These are phyloP conservation scores for Strobilomyces dryophilus DNA, from an alignment of 768 basidiomycete species.

Conservation along the genomic window DNA sequence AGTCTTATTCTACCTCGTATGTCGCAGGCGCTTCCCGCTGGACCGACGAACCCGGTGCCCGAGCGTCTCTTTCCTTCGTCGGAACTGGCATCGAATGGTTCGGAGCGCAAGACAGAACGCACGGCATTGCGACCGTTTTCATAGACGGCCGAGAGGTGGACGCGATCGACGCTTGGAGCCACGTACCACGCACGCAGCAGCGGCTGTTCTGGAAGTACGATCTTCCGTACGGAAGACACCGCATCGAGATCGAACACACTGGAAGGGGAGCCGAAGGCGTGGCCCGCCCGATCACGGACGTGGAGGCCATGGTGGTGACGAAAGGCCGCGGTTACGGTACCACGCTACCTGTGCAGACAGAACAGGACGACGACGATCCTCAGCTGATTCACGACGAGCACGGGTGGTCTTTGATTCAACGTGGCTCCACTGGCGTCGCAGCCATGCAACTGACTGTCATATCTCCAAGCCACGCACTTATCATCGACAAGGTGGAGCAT, in stretches of 20 bases:
- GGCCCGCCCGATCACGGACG: conserved; percentile 38
- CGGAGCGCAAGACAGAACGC: conserved; percentile 49
- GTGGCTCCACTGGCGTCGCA: conserved; percentile 69
- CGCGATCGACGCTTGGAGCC: conserved; percentile 44
- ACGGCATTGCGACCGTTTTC: conserved; percentile 54
- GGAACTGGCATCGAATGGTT: conserved; percentile 81
- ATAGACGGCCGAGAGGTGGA: conserved; percentile 50
- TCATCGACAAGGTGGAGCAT: conserved; percentile 84
- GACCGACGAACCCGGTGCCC: conserved; percentile 47
- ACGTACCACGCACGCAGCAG: conserved; percentile 45
- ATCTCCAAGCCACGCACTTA: conserved; percentile 63
- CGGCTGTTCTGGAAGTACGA: conserved; percentile 60
- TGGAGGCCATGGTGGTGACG: conserved; percentile 70
- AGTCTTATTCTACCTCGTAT: conserved; percentile 48
- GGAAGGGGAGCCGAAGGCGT: conserved; percentile 38
- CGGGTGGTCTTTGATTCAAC: conserved; percentile 57
- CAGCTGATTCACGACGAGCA: not conserved
- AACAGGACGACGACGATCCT: not conserved
- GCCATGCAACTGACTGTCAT: conserved; percentile 76
- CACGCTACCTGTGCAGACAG: not conserved
- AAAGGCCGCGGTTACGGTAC: conserved; percentile 27
- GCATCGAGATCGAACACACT: conserved; percentile 58
- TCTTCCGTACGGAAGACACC: conserved; percentile 50
- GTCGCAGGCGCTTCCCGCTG: conserved; percentile 47
- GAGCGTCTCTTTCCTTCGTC: conserved; percentile 55